Percentiles rank a stretch among this genome's conserved stretches.
phyloP scores from a whole-genome alignment of 192 early-diverging fungal genomes.

The Gonapodya prolifera region DNA sequence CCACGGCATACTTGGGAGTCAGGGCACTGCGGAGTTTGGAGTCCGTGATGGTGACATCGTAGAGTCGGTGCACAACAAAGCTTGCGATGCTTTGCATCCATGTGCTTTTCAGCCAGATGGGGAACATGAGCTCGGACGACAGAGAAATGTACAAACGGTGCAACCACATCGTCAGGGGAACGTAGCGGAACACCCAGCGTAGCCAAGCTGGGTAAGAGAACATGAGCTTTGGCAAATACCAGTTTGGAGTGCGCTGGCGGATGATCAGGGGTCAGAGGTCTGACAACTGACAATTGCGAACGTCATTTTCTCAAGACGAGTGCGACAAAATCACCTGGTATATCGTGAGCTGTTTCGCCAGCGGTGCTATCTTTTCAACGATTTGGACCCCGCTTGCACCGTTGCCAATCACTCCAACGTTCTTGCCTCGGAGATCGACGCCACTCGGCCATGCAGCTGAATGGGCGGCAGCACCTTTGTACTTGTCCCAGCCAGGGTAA shows the following conservation, averaged over 20 bases:
- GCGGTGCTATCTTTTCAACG: not conserved
- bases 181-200: conserved; percentile 17
- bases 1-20: not conserved
- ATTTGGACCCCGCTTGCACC: not conserved
- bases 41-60: not conserved
- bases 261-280: too few relatives aligned
- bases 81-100: not conserved
- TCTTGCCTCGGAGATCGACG: not conserved
- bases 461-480: not conserved
- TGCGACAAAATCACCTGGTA: not conserved
- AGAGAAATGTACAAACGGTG: conserved; percentile 2
- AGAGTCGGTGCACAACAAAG: not conserved
- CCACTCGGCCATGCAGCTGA: not conserved
- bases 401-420: not conserved
- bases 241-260: conserved; percentile 14
- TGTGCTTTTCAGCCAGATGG: not conserved
- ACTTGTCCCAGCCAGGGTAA: not conserved
- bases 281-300: too few relatives aligned
- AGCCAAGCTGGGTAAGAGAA: not conserved
- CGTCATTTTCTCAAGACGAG: too few relatives aligned
- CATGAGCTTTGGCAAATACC: conserved; percentile 6
- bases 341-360: not conserved
- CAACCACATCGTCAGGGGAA: conserved; percentile 8
- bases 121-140: not conserved
- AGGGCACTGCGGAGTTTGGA: not conserved